Percentiles rank a stretch among this genome's conserved stretches.
phyloP scores from a whole-genome alignment of 139 green algal species.

The Haematococcus lacustris region DNA sequence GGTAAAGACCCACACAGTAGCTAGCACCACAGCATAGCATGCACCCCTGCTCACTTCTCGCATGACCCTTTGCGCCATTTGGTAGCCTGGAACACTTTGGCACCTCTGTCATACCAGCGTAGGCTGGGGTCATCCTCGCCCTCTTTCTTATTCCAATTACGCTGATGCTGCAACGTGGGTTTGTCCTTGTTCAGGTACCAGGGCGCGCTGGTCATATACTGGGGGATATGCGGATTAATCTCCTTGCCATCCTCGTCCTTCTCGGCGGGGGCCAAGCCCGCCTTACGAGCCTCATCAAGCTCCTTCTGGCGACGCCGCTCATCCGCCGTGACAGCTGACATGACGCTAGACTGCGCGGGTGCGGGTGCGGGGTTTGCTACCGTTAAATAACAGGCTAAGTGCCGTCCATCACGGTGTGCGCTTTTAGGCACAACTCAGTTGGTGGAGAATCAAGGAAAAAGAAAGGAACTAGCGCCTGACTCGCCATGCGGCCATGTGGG shows the following conservation, averaged over 20 bases:
- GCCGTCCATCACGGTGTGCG: no score
- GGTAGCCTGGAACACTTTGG: slow-evolving; percentile 86
- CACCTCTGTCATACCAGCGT: slow-evolving; percentile 88
- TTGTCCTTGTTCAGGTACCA: slow-evolving; percentile 92
- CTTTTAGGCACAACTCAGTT: no score
- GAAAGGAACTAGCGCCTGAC: no score
- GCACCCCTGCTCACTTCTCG: slow-evolving; percentile 73
- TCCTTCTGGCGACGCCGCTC: slow-evolving; percentile 8
- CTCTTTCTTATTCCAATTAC: slow-evolving; percentile 81
- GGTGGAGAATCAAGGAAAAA: no score
- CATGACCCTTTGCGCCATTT: slow-evolving; percentile 96
- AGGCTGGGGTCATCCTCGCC: slow-evolving; percentile 32
- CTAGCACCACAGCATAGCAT: neutral
- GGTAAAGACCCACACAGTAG: neutral
- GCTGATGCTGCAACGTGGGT: slow-evolving; percentile 95
- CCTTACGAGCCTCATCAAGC: slow-evolving; percentile 94
- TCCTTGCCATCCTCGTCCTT: slow-evolving; percentile 96
- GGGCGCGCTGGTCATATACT: slow-evolving; percentile 94
- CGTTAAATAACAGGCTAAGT: no score
- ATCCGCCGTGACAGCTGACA: no score
- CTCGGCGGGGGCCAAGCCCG: slow-evolving; percentile 83
- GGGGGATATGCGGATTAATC: slow-evolving; percentile 99
- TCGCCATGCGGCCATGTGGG: no score
- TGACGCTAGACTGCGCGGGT: no score
- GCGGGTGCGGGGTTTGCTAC: no score